Evolutionary conservation across 2,329 filamentous ascomycete species (phyloP).

Genomic region (Neofusicoccum sp.): DNA sequence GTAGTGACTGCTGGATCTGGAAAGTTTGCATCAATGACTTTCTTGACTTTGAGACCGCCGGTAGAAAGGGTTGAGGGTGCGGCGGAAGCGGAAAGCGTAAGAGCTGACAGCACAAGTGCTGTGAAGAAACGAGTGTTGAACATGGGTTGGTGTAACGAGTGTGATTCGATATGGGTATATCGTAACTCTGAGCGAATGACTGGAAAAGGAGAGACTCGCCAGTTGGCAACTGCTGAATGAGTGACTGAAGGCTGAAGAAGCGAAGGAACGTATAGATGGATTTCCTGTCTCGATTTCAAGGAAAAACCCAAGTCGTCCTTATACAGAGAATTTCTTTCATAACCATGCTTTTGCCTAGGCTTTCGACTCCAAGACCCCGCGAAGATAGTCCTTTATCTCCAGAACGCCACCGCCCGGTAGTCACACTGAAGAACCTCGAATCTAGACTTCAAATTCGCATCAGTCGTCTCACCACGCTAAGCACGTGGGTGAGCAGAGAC

Average conservation of each 20-base stretch:
- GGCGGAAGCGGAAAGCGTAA: neutral
- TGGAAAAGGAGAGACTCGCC: neutral
- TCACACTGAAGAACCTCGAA: no score
- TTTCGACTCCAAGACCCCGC: no score
- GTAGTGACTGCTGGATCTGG: slow-evolving; percentile 37
- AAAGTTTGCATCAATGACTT: slow-evolving; percentile 23
- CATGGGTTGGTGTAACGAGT: neutral
- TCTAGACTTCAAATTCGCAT: no score
- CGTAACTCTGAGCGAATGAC: neutral
- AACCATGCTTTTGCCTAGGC: no score
- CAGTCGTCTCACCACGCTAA: no score
- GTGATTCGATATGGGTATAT: neutral
- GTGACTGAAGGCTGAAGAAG: neutral
- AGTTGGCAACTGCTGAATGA: neutral
- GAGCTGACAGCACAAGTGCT: neutral
- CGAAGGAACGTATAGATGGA: no score
- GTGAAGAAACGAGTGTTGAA: neutral
- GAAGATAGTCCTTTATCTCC: no score
- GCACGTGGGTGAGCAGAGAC: no score
- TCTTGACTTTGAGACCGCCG: neutral
- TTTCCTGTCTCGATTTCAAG: no score
- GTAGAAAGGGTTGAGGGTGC: neutral
- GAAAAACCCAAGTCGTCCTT: no score
- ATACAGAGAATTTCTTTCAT: no score
- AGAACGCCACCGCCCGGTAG: no score